A percentile compares a stretch with the other conserved stretches of the same genome.
phyloP scores from a whole-genome alignment of 1,284 basidiomycete genomes.

The Apiotrichum porosum region DNA sequence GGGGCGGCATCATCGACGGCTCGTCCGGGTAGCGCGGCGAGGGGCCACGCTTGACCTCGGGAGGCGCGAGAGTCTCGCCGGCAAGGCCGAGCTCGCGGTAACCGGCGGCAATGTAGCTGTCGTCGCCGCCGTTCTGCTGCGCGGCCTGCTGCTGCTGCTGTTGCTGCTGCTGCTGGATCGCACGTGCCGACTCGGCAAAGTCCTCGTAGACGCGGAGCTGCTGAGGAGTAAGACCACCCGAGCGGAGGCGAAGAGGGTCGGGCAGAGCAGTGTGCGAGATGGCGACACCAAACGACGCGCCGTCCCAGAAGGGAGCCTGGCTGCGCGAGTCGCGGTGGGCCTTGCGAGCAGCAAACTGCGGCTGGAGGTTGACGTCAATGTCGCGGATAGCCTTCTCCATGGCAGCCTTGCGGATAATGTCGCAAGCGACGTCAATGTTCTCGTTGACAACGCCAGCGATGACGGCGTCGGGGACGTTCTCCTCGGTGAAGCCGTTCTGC shows the following conservation, averaged over 20 bases:
- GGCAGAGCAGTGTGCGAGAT: conserved; percentile 78
- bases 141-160: conserved; percentile 3
- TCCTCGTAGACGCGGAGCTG: conserved; percentile 94
- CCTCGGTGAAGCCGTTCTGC: conserved; percentile 83
- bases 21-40: conserved; percentile 32
- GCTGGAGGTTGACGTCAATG: conserved; percentile 82
- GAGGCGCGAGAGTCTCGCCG: conserved; percentile 21
- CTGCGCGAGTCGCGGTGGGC: conserved; percentile 67
- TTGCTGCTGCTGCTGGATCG: conserved; percentile 4
- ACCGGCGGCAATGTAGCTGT: conserved; percentile 23
- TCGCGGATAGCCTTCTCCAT: conserved; percentile 96
- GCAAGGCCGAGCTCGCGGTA: conserved; percentile 19
- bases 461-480: conserved; percentile 53
- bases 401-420: conserved; percentile 93
- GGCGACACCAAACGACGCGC: conserved; percentile 59
- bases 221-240: conserved; percentile 71
- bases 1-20: conserved; percentile 28
- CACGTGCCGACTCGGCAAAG: conserved; percentile 59
- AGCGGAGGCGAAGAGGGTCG: conserved; percentile 80
- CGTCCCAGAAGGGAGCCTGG: conserved; percentile 79
- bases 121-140: conserved; percentile 15
- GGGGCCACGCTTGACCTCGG: conserved; percentile 33
- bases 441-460: conserved; percentile 81
- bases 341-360: conserved; percentile 76
- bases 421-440: conserved; percentile 90